Evolutionary conservation across 2,329 filamentous ascomycete species (phyloP).

Genomic region (Gremmenia infestans): DNA sequence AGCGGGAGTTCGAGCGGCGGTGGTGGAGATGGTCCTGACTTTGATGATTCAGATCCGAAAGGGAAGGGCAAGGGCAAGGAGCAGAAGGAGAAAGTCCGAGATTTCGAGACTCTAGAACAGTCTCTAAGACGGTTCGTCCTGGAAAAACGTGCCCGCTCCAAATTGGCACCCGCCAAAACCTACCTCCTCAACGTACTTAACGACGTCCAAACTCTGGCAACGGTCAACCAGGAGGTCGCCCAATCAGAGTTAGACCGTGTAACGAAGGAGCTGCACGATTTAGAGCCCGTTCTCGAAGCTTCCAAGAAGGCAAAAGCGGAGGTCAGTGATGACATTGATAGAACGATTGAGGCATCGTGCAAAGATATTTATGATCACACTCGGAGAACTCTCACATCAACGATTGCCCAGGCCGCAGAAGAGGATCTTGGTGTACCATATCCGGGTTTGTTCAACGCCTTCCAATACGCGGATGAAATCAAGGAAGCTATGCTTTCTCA

Average conservation of each 20-base stretch:
- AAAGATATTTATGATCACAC: slow-evolving; percentile 83
- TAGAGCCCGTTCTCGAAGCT: slow-evolving; percentile 81
- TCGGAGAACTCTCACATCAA: slow-evolving; percentile 65
- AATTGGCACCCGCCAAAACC: slow-evolving; percentile 90
- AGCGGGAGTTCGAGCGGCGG: slow-evolving; percentile 48
- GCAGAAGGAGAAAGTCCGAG: slow-evolving; percentile 79
- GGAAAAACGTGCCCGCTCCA: slow-evolving; percentile 91
- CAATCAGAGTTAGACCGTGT: slow-evolving; percentile 81
- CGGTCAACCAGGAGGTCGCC: slow-evolving; percentile 82
- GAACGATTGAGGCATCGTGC: slow-evolving; percentile 78
- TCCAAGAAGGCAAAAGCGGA: slow-evolving; percentile 75
- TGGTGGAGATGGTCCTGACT: slow-evolving; percentile 38
- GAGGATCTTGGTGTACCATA: slow-evolving; percentile 78
- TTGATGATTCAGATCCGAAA: slow-evolving; percentile 48
- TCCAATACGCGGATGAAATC: slow-evolving; percentile 88
- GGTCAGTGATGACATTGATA: slow-evolving; percentile 75
- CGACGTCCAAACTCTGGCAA: slow-evolving; percentile 77
- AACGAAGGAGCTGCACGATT: slow-evolving; percentile 68
- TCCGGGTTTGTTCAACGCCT: slow-evolving; percentile 76
- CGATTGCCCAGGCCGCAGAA: slow-evolving; percentile 73
- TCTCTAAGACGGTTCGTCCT: slow-evolving; percentile 89
- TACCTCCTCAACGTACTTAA: slow-evolving; percentile 91
- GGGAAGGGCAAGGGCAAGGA: slow-evolving; percentile 85
- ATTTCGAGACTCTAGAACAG: slow-evolving; percentile 86
- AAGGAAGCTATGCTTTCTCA: slow-evolving; percentile 88